Evolutionary conservation across 1,284 basidiomycete genomes (phyloP), one percentile per base, ranked within the genome.

Genomic region (Grifola frondosa): DNA sequence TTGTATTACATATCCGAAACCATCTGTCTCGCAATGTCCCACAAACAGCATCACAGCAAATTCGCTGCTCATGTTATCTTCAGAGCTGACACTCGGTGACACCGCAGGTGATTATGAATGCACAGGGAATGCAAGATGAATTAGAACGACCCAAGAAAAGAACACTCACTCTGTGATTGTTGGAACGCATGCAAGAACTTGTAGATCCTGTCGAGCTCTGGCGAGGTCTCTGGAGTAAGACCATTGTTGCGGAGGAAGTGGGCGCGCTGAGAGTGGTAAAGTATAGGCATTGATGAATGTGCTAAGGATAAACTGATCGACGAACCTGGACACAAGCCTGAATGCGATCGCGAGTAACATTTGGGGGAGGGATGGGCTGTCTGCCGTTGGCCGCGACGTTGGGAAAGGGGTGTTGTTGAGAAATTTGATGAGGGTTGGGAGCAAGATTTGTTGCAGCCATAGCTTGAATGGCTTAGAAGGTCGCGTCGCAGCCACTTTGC

Each of bases 161-260:
- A 37, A 25, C 24, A 56, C 57, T 47, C 40, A 61, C 60, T 51
- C 28, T 58, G 56, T 19, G 57, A 53, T 30, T 50, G 59, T 41
- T 63, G 62, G 29, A 65, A 54, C 15, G 45, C 48, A 21, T 55
- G 43, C 10, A 69, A 47, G 42, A 65, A 50, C 28, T 58, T 60
- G 15, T 59, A 49, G 35, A 68, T 58, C 45, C 54, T 62, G 26
- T 58, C 63, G 26, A 69, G 57, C 48, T 71, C 69, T 30, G 59
- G 56, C 19, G 52, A 57, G 13, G 57, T 68, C 42, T 71, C 68
- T 6, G 59, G 52, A 8, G 69, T 69, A 38, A 46, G 54, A 13
- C 69, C 69, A 31, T 54, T 56, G 16, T 48, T 41, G 23, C 59
- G 61, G 11, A 71, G 60, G 13, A 37, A 13, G 41, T 64, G 59